Evolutionary conservation across 2,329 filamentous ascomycete species (phyloP).

Genomic region (Fusarium sp.): DNA sequence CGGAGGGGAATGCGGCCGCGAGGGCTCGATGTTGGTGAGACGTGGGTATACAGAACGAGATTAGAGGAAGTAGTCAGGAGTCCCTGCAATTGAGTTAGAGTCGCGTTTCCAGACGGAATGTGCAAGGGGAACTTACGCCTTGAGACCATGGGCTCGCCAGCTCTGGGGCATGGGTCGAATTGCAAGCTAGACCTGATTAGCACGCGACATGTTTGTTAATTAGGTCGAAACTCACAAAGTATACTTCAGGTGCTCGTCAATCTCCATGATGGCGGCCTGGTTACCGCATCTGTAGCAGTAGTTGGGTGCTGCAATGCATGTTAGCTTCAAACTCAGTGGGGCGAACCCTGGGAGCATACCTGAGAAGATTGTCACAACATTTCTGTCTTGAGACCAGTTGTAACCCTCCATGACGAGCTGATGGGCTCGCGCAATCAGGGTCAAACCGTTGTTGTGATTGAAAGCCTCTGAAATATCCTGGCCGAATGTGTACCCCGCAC

Average conservation of each 20-base stretch:
- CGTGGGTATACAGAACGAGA: conserved; percentile 45
- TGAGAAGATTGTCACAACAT: conserved; percentile 99
- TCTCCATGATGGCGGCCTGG: conserved; percentile 99
- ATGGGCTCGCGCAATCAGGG: conserved; percentile 94
- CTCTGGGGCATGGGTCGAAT: conserved; percentile 97
- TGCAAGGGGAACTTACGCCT: conserved; percentile 69
- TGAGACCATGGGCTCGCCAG: conserved; percentile 98
- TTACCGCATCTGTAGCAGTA: conserved; percentile 99
- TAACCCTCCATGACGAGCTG: conserved; percentile 99
- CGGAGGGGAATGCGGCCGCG: conserved; percentile 30
- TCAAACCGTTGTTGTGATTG: conserved; percentile 98
- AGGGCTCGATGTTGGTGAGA: conserved; percentile 40
- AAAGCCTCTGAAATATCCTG: conserved; percentile 99
- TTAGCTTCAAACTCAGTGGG: conserved; percentile 4
- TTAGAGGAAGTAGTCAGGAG: conserved; percentile 99
- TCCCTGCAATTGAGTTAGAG: conserved; percentile 62
- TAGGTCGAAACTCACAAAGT: conserved; percentile 83
- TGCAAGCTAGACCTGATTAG: conserved; percentile 77
- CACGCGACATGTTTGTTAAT: conserved; percentile 8
- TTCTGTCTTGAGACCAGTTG: conserved; percentile 98
- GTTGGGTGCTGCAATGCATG: conserved; percentile 72
- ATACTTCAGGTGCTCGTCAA: conserved; percentile 99
- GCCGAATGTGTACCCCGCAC: conserved; percentile 94
- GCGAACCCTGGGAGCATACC: conserved; percentile 63
- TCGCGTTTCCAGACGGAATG: not conserved